These are phyloP conservation scores for Apiospora arundinis DNA, from an alignment of 2,329 filamentous ascomycete genomes.

Conservation along the genomic window DNA sequence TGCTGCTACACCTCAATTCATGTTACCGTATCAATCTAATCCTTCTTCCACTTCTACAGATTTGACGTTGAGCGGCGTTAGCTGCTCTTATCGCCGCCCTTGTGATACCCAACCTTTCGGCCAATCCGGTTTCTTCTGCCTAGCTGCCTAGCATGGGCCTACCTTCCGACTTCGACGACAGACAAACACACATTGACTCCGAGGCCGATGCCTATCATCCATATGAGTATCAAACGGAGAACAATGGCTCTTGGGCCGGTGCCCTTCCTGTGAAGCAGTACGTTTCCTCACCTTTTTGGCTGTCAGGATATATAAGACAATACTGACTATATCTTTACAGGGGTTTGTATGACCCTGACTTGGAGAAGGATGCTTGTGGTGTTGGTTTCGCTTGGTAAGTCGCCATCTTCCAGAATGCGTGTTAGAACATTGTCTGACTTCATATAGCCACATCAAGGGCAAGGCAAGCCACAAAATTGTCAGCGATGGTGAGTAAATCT, in stretches of 20 bases:
- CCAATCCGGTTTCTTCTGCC: constrained; percentile 25
- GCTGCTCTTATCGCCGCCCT: constrained; percentile 33
- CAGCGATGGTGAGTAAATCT: constrained; percentile 79
- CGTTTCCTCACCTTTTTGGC: constrained; percentile 33
- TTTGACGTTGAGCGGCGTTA: constrained; percentile 34
- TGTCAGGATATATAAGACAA: neutral
- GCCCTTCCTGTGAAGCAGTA: constrained; percentile 94
- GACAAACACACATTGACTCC: constrained; percentile 66
- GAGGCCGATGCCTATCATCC: constrained; percentile 66
- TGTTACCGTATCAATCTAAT: neutral
- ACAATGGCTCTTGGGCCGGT: constrained; percentile 89
- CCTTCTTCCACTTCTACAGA: neutral
- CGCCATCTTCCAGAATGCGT: neutral
- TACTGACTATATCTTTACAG: constrained; percentile 40
- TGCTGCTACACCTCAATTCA: neutral
- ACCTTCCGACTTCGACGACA: constrained; percentile 71
- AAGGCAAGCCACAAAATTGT: constrained; percentile 97
- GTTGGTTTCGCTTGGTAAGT: constrained; percentile 93
- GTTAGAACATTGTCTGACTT: neutral
- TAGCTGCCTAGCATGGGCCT: constrained; percentile 73
- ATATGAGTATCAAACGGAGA: constrained; percentile 88
- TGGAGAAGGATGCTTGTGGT: constrained; percentile 99
- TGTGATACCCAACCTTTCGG: constrained; percentile 11
- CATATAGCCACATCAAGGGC: constrained; percentile 91
- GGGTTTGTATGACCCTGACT: constrained; percentile 92